Conservation (phyloP, 2,329 filamentous ascomycete genomes). For the Colletotrichum melonis region DNA sequence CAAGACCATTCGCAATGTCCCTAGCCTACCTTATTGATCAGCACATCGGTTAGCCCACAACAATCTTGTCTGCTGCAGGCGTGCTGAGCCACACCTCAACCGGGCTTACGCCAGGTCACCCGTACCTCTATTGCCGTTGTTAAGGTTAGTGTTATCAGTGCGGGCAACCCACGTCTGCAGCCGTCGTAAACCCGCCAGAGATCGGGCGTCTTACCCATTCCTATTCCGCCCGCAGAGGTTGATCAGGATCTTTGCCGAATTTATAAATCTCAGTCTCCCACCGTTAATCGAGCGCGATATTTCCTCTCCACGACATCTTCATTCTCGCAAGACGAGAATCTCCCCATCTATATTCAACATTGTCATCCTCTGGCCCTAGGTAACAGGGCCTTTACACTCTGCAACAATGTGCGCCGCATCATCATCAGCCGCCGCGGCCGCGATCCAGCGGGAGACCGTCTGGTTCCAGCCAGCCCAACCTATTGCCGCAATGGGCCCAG, state of each 20-base stretch:
- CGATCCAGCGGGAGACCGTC: constrained; percentile 8
- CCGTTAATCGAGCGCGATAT: background rate
- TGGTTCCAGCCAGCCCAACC: constrained; percentile 28
- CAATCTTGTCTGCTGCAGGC: background rate
- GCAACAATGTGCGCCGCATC: constrained; percentile 33
- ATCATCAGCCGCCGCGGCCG: constrained; percentile 11
- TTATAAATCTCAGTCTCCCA: background rate
- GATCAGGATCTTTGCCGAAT: background rate
- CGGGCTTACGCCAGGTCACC: background rate
- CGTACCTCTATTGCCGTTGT: background rate
- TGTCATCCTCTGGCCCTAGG: constrained; percentile 18
- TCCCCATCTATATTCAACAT: background rate
- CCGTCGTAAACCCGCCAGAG: constrained; percentile 8
- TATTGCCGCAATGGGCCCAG: constrained; percentile 17
- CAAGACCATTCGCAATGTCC: background rate
- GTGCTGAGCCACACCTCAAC: background rate
- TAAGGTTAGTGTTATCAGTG: background rate
- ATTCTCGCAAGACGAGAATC: constrained; percentile 17
- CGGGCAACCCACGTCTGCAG: background rate
- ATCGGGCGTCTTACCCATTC: background rate
- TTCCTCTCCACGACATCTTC: background rate
- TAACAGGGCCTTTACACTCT: constrained; percentile 36
- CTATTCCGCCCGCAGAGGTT: background rate
- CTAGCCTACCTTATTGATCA: background rate
- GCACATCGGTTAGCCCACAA: background rate